Percentiles rank a stretch among this genome's conserved stretches.
Evolutionary conservation across 768 basidiomycete species (phyloP).

Genomic region (Clathrus columnatus): DNA sequence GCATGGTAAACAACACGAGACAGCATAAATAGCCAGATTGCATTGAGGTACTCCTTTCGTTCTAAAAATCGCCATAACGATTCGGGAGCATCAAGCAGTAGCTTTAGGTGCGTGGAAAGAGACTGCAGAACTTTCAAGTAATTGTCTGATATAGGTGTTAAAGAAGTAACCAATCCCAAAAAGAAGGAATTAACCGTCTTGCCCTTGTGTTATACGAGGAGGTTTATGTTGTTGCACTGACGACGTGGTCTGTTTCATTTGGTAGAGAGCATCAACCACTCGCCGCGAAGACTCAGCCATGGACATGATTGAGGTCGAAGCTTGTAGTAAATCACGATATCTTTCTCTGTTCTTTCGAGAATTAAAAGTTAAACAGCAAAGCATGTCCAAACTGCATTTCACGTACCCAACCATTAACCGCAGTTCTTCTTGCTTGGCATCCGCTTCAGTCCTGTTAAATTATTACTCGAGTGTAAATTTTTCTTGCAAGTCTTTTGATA

Average conservation of each 20-base stretch:
- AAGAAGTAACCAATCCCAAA: background rate
- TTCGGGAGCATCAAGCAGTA: slow-evolving; percentile 88
- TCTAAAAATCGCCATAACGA: slow-evolving; percentile 86
- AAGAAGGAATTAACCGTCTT: slow-evolving; percentile 13
- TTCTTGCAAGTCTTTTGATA: background rate
- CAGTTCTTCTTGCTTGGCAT: slow-evolving; percentile 81
- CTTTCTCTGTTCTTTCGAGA: slow-evolving; percentile 71
- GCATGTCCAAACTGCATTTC: background rate
- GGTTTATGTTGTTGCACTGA: slow-evolving; percentile 3
- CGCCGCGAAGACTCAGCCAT: slow-evolving; percentile 60
- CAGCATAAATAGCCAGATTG: slow-evolving; percentile 82
- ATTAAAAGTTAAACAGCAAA: slow-evolving; percentile 18
- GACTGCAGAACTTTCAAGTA: slow-evolving; percentile 62
- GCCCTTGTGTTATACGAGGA: slow-evolving; percentile 4
- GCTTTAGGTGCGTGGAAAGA: slow-evolving; percentile 80
- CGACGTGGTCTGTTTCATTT: slow-evolving; percentile 46
- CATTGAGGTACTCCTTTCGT: slow-evolving; percentile 66
- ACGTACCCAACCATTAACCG: slow-evolving; percentile 90
- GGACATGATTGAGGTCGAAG: slow-evolving; percentile 75
- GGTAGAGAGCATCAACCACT: slow-evolving; percentile 55
- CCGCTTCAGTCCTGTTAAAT: slow-evolving; percentile 58
- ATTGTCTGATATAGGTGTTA: slow-evolving; percentile 35
- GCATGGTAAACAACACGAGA: slow-evolving; percentile 78
- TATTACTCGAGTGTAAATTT: background rate
- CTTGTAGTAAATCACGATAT: slow-evolving; percentile 79